A percentile compares a stretch with the other conserved stretches of the same genome.
Conservation (phyloP, 345 rosid genomes). For the Tarenaya hassleriana region DNA sequence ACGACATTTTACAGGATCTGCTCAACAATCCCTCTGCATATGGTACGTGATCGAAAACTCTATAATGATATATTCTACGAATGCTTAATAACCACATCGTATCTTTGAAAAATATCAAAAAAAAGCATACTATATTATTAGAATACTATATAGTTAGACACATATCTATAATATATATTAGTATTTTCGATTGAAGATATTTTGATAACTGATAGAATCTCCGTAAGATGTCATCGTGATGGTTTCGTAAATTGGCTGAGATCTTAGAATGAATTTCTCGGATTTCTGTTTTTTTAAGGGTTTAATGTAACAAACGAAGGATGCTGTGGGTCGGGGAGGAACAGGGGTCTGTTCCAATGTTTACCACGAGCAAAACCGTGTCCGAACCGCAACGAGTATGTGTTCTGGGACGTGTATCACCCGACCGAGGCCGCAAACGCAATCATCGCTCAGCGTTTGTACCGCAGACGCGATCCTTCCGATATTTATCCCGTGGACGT, state of each 20-base stretch:
- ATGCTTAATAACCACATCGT: too few relatives aligned
- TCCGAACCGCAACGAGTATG: constrained; percentile 37
- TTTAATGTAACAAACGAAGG: constrained; percentile 40
- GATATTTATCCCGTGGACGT: constrained; percentile 57
- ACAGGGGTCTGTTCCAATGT: constrained; percentile 64
- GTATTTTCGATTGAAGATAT: too few relatives aligned
- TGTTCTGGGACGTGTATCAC: constrained; percentile 77
- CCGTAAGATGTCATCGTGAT: too few relatives aligned
- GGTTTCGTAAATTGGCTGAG: too few relatives aligned
- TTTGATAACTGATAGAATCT: too few relatives aligned
- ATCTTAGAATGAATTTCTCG: too few relatives aligned
- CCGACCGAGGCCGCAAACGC: constrained; percentile 51
- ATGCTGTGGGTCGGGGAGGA: constrained; percentile 69
- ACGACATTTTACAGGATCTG: constrained; percentile 66
- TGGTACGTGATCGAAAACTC: constrained; percentile 20
- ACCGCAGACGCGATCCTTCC: constrained; percentile 31
- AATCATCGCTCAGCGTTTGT: constrained; percentile 42
- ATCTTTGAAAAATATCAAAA: too few relatives aligned
- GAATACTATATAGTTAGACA: too few relatives aligned
- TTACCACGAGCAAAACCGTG: constrained; percentile 55
- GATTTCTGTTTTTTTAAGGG: too few relatives aligned
- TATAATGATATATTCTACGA: too few relatives aligned
- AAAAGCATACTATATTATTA: not conserved
- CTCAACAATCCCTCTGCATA: constrained; percentile 39
- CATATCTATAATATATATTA: too few relatives aligned